A percentile compares a stretch with the other conserved stretches of the same genome.
Evolutionary conservation across 2,329 filamentous ascomycete genomes (phyloP).

Genomic region (Calonectria fujianensis): DNA sequence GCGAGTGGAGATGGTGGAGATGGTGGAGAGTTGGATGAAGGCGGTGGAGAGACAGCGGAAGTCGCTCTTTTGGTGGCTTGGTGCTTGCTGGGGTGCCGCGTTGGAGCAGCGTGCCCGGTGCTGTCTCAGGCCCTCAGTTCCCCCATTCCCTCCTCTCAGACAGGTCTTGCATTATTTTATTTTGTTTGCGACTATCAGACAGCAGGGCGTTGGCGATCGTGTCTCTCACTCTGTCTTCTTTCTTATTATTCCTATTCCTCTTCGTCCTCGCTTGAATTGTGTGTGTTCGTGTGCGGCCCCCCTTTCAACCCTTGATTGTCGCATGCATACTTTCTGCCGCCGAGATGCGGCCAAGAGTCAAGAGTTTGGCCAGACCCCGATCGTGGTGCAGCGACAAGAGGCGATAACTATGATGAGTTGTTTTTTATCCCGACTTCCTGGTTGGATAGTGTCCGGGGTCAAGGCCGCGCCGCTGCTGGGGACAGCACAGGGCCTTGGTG

Average conservation of each 20-base stretch:
- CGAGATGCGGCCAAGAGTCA: neutral
- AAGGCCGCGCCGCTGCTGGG: slow-evolving; percentile 22
- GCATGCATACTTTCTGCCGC: slow-evolving; percentile 5
- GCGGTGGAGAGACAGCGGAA: slow-evolving; percentile 39
- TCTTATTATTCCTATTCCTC: no score
- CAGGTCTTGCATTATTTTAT: slow-evolving; percentile 14
- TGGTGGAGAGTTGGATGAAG: slow-evolving; percentile 34
- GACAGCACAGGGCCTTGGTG: neutral
- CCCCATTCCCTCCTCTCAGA: neutral
- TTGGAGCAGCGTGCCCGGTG: slow-evolving; percentile 28
- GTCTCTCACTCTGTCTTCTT: neutral
- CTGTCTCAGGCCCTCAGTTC: slow-evolving; percentile 26
- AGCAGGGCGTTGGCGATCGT: neutral
- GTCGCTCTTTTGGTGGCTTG: slow-evolving; percentile 37
- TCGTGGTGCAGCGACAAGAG: slow-evolving; percentile 5
- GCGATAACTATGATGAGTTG: slow-evolving; percentile 36
- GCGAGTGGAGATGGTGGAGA: slow-evolving; percentile 12
- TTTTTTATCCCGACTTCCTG: slow-evolving; percentile 48
- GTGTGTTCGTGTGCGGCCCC: neutral
- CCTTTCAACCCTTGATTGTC: neutral
- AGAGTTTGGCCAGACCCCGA: slow-evolving; percentile 1
- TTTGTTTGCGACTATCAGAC: slow-evolving; percentile 20
- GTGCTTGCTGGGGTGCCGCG: slow-evolving; percentile 24
- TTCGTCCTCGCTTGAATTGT: neutral
- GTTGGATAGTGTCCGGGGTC: slow-evolving; percentile 45